These are phyloP conservation scores for Trebouxiophyceae sp. DNA, from an alignment of 163 green algal genomes.

Conservation along the genomic window DNA sequence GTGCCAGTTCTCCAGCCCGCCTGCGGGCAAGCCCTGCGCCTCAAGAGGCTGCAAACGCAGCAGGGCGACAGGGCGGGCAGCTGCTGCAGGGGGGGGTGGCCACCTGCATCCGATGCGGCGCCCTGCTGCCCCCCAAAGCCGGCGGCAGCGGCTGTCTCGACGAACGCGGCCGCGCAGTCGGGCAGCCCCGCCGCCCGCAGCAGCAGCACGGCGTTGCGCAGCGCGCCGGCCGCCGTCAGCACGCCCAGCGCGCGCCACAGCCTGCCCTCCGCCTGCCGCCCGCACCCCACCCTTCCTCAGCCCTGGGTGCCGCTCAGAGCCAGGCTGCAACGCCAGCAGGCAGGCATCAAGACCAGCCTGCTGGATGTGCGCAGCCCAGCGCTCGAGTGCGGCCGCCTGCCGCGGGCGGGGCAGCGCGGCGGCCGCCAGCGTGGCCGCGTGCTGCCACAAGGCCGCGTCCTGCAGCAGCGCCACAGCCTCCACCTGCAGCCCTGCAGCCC, in stretches of 20 bases:
- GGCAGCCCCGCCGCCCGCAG: constrained; percentile 33
- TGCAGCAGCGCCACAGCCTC: constrained; percentile 47
- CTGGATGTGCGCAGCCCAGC: constrained; percentile 58
- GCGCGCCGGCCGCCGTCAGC: constrained; percentile 49
- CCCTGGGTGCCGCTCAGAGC: background rate
- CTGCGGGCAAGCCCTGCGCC: constrained; percentile 3
- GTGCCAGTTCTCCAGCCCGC: constrained; percentile 20
- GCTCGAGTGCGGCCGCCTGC: constrained; percentile 35
- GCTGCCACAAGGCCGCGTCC: constrained; percentile 67
- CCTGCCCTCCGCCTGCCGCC: constrained; percentile 34
- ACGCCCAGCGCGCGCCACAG: constrained; percentile 61
- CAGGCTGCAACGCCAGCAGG: background rate
- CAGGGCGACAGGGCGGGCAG: background rate
- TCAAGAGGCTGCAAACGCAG: background rate
- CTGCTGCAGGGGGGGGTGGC: background rate
- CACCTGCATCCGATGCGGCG: constrained; percentile 13
- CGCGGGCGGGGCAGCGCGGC: constrained; percentile 29
- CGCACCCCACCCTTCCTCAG: background rate
- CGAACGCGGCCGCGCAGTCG: constrained; percentile 49
- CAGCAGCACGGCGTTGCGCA: constrained; percentile 43
- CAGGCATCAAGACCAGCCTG: background rate
- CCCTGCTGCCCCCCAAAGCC: constrained; percentile 23
- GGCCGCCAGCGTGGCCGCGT: constrained; percentile 54
- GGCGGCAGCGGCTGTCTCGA: constrained; percentile 28
- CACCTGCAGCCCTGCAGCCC: constrained; percentile 12